Evolutionary conservation across 164 flowering plant genomes (phyloP), one percentile per base, ranked within the genome.

Genomic region (Stephania japonica): DNA sequence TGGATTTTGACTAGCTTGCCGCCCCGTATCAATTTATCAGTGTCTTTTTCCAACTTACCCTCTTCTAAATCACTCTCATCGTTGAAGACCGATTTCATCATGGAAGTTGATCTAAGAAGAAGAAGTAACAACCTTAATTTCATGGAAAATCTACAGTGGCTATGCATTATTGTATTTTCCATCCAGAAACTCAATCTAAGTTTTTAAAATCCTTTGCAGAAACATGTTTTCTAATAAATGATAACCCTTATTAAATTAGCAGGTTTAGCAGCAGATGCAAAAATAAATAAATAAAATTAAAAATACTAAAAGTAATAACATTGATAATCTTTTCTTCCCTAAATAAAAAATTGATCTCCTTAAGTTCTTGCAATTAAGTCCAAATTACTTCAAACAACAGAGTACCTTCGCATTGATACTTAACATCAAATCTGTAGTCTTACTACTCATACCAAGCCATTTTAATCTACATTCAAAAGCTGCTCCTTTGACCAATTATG

Each of bases 21-120:
- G 76, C 81, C 80, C 38, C 83, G 81, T 69, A 70, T 26, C 42
- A 75, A 10, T 84, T 84, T 90, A 21, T 84, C 89, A 78, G 78
- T 84, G 32, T 85, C 91, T 76, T 87, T 89, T 44, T 80, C 87
- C 71, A 77, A 74, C 71, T 81, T 83, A 53, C 90, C 97, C 75
- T 44, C 85, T 81, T 95, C 99, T 83, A 93, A 74, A 78, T 95
- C 97, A 50, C 41, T 42, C 66, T 81, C 86, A 70, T 83, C 85
- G 72, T 80, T 75, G 26, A 68, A 77, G 69, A 75, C 70, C 75
- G 86, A 62, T 82, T 85, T 91, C 86, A 85, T 83, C 70, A 77
- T 70, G 23, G 75, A 81, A 72, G 69, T 71, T 65, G 79, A 81
- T 85, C 92, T 87, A 67, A 78, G 10, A 59, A 42, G 63, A 73